Base-by-base conservation (phyloP, 164 flowering plant species). In the Platanus orientalis region DNA sequence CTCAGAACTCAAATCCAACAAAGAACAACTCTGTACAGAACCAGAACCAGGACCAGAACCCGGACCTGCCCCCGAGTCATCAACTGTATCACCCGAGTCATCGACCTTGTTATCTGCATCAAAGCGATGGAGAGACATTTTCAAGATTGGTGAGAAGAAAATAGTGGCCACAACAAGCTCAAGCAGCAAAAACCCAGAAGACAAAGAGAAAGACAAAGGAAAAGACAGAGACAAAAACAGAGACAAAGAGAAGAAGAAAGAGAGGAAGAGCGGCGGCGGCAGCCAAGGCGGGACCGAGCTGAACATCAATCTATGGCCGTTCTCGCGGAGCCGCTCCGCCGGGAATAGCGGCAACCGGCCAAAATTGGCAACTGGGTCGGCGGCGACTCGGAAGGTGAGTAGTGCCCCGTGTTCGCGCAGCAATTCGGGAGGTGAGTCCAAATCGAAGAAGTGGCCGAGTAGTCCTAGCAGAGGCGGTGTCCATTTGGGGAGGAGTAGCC, bases 321-420 rank as follows among this genome's bases (percentile, higher is more conserved):
- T 93, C 56, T 84, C 89, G 6, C 72, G 98, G 61, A 90, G 96
- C 70, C 83, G 88, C 49, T 93, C 97, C 36, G 96, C 96, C 54
- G 97, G 98, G 11, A 85, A 73, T 39, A 70, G 76, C 48, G 77
- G 67, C 17, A 36, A 65, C 39, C 77, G 94, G 62, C 81, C 90
- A 24, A 79, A 67, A 55, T 2, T 65, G 58, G 23, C 45, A n/a
- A 69, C 69, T 27, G 73, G 71, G 19, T 52, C 75, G 0, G 49
- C 49, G 49, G 69, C 45, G 6, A 57, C 71, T 49, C 80, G 97
- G 80, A 93, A 90, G 71, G 87, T 76, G 36, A 84, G 89, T 65
- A 90, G 97, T 70, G 98, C 98, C 26, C 98, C 98, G 7, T 93
- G 98, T 59, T 93, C 98, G 11, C 67, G 97, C 66, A 90, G 97